Conservation (phyloP, 257 asterid species). For the Anisodus tanguticus region DNA sequence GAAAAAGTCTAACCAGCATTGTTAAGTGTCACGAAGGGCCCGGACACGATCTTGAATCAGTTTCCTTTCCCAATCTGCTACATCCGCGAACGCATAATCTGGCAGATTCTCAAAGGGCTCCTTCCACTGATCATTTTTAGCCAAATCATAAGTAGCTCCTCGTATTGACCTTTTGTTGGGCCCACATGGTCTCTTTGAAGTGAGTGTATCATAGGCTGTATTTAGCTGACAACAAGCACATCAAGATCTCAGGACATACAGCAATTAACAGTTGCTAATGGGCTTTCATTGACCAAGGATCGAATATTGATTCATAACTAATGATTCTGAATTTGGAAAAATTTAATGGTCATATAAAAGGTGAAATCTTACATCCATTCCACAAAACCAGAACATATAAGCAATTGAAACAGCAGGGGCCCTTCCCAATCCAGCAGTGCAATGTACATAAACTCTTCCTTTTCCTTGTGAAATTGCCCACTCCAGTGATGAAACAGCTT, state of each 20-base stretch:
- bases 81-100: constrained; percentile 65
- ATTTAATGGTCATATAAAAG: background rate
- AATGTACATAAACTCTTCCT: constrained; percentile 83
- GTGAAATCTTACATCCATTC: constrained; percentile 61
- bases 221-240: constrained; percentile 56
- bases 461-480: constrained; percentile 81
- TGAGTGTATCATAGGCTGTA: constrained; percentile 62
- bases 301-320: background rate
- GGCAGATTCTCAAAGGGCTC: constrained; percentile 83
- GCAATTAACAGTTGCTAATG: constrained; percentile 6
- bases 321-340: background rate
- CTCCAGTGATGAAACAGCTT: constrained; percentile 76
- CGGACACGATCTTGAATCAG: constrained; percentile 76
- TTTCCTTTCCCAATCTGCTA: constrained; percentile 85
- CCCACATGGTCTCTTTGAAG: constrained; percentile 88
- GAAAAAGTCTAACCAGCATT: background rate
- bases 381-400: constrained; percentile 89
- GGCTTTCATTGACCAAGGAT: background rate
- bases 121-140: constrained; percentile 73
- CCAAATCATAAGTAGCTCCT: constrained; percentile 82
- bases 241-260: background rate
- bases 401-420: constrained; percentile 97
- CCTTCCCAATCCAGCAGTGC: constrained; percentile 96
- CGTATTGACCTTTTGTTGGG: no score
- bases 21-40: constrained; percentile 59